A percentile compares a stretch with the other conserved stretches of the same genome.
These are phyloP conservation scores for Orychophragmus violaceus DNA, from an alignment of 345 rosid genomes.

Conservation along the genomic window DNA sequence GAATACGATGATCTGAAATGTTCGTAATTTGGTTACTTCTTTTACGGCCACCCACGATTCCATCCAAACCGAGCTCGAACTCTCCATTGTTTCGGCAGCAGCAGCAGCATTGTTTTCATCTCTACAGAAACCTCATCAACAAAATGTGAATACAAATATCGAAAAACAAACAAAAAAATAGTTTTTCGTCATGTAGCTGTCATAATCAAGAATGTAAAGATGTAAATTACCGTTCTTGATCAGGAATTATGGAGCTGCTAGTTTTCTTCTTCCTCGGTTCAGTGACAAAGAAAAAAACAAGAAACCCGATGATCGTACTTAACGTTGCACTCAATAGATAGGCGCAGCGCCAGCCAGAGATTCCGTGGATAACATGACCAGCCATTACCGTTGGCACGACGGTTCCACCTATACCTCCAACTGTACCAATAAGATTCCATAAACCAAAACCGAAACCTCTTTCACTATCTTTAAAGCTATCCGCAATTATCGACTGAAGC, in stretches of 20 bases:
- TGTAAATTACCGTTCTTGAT: conserved; percentile 9
- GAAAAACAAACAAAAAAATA: neutral
- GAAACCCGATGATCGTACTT: conserved; percentile 58
- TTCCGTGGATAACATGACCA: conserved; percentile 52
- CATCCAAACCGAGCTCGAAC: conserved; percentile 48
- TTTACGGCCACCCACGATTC: conserved; percentile 69
- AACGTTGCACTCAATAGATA: conserved; percentile 75
- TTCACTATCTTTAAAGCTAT: conserved; percentile 68
- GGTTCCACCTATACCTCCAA: conserved; percentile 88
- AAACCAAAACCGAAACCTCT: conserved; percentile 89
- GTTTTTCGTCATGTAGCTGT: neutral
- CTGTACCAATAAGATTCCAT: conserved; percentile 60
- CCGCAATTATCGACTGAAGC: conserved; percentile 87
- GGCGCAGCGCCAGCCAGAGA: conserved; percentile 88
- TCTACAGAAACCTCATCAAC: conserved; percentile 28
- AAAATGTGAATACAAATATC: neutral
- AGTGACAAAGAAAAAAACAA: conserved; percentile 57
- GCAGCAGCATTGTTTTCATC: conserved; percentile 24
- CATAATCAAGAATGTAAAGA: neutral
- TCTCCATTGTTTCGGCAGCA: neutral
- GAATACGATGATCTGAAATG: conserved; percentile 78
- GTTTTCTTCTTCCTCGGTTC: conserved; percentile 42
- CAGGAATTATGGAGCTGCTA: neutral
- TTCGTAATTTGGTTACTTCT: conserved; percentile 64
- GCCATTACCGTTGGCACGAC: conserved; percentile 88